Base-by-base conservation (phyloP, 129 eudicot species). In the Mikania micrantha region DNA sequence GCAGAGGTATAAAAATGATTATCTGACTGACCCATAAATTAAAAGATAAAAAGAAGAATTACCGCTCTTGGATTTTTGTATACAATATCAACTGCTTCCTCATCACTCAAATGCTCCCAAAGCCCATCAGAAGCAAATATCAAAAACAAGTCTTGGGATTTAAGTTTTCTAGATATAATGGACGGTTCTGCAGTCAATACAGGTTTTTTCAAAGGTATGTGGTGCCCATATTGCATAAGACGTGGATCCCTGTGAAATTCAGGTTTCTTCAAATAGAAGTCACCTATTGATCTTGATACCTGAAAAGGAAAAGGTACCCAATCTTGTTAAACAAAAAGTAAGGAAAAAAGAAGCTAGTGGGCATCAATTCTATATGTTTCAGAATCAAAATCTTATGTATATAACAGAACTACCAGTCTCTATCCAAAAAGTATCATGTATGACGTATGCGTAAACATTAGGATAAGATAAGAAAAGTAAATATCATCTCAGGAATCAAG, bases 221-320 rank as follows among this genome's bases (percentile, higher is more conserved):
- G 90, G 81, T 72, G 82, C 58, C 79, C 90, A 47, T 70, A 82
- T 56, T 74, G 96, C 52, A 79, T 81, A 73, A 83, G 87, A 24
- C 80, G 38, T 50, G 98, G 89, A 79, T 92, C 98, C 76, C 87
- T 71, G 75, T 79, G 79, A 68, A 86, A 80, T 53, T 88, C 95
- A 3, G 98, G 96, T 77, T 84, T 93, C 85, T 93, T 93, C 82
- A 93, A 54, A 69, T 93, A 93, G 72, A 88, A 87, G 52, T 93
- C 98, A 9, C 98, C 98, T 49, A 93, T 93, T 35, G 98, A 93
- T 88, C 98, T 86, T 13, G 98, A 93, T 45, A 93, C 98, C 98
- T 93, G 81, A 22, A 74, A 78, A 22, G 45, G 60, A 74, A 13
- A 65, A 8, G 65, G 60, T 9, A 29, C 27, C 53, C 44, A 39